phyloP scores from a whole-genome alignment of 805 yeast species.

The Kluyveromyces siamensis region DNA sequence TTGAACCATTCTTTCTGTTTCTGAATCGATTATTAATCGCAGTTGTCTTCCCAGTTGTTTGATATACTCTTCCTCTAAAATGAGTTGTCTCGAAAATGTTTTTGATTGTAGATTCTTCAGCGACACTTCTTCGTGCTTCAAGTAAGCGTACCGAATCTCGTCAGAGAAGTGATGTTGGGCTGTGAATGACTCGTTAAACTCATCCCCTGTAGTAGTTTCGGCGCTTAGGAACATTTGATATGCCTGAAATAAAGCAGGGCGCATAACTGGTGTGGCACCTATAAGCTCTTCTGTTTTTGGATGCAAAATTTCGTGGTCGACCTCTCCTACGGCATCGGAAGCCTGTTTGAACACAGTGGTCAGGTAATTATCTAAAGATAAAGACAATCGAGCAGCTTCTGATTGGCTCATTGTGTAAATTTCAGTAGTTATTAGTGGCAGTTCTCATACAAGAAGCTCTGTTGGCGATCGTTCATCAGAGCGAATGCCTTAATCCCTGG shows the following conservation, averaged over 20 bases:
- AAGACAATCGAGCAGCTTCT: neutral
- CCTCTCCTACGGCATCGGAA: constrained; percentile 10
- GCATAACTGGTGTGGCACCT: neutral
- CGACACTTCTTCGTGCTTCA: constrained; percentile 30
- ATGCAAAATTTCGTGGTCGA: constrained; percentile 12
- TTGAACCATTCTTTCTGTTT: constrained; percentile 36
- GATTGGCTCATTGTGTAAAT: neutral
- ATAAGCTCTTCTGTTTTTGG: constrained; percentile 9
- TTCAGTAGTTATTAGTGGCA: neutral
- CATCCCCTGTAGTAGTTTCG: neutral
- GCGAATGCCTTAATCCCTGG: too few species aligned
- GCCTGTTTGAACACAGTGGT: neutral
- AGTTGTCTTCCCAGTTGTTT: constrained; percentile 23
- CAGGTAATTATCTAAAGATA: neutral
- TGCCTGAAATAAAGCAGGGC: neutral
- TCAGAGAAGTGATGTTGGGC: neutral
- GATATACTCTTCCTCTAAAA: constrained; percentile 28
- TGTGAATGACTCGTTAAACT: neutral
- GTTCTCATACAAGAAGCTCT: too few species aligned
- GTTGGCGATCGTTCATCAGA: too few species aligned
- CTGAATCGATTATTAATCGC: constrained; percentile 26
- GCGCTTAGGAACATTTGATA: neutral
- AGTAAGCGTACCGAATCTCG: constrained; percentile 11
- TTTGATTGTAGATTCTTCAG: constrained; percentile 29
- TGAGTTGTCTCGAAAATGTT: constrained; percentile 31